These are phyloP conservation scores for Cochlearia excelsa DNA, from an alignment of 345 rosid species.

Conservation along the genomic window DNA sequence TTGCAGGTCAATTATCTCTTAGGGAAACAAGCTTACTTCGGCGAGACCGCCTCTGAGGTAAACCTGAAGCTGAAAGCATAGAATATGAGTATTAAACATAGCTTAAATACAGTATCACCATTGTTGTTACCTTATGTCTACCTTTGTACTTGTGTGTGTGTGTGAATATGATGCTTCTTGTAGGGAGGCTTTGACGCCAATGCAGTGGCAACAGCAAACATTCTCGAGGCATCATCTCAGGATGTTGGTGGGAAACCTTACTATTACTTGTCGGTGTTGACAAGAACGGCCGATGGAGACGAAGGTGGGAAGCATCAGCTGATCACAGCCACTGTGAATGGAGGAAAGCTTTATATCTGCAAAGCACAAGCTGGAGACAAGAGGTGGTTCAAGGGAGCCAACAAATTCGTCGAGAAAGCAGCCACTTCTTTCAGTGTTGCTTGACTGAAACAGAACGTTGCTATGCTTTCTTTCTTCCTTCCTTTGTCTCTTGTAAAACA, in stretches of 20 bases:
- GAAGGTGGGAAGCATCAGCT: constrained; percentile 95
- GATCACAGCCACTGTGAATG: constrained; percentile 66
- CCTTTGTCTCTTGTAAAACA: constrained; percentile 36
- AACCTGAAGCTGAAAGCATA: neutral
- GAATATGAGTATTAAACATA: neutral
- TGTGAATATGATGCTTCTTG: constrained; percentile 16
- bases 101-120: constrained; percentile 6
- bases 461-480: constrained; percentile 28
- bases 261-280: constrained; percentile 65
- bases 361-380: constrained; percentile 99
- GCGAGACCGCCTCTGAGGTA: constrained; percentile 82
- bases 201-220: constrained; percentile 84
- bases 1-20: constrained; percentile 78
- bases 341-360: constrained; percentile 89
- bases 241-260: constrained; percentile 53
- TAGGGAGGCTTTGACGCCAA: constrained; percentile 84
- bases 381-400: constrained; percentile 99
- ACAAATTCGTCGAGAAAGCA: constrained; percentile 70
- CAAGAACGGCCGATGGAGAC: constrained; percentile 97
- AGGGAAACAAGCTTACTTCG: constrained; percentile 75
- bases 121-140: constrained; percentile 11
- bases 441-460: constrained; percentile 31
- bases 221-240: constrained; percentile 54
- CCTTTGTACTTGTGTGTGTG: neutral
- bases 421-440: constrained; percentile 85